Base-by-base conservation (phyloP, 768 basidiomycete genomes). In the Suillus clintonianus region DNA sequence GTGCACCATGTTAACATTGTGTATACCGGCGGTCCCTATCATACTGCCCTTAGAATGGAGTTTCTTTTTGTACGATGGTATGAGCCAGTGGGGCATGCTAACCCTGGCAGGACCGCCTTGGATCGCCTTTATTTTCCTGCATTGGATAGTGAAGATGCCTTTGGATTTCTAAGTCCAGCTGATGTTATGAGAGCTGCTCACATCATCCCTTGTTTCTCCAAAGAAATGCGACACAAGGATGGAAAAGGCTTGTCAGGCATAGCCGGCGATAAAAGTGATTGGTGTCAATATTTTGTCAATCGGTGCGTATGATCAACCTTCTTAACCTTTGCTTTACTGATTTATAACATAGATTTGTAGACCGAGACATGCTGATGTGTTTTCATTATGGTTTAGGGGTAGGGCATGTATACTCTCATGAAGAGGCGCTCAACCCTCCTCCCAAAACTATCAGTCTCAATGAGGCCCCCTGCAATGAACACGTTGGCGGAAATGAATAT, bases 361-460 rank as follows among this genome's bases (percentile, higher is more conserved):
- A 71, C 45, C 37, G 69, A 17, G 69, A 71, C 51, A 64, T 70
- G 59, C 22, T 67, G 3, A 69, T 71, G 67, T 53, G 60, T 13
- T 71, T 64, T 55, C 69, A 71, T 57, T 71, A 64, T 66, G 66
- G 68, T 17, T 34, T 66, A 24, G 68, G 55, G 13, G 47, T 65
- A 1, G 65, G 65, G 8, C 65, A 67, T 22, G 42, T 54, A 14
- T 67, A 67, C 48, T 55, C 54, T 1, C 54, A 55, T 51, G 11
- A 39, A 22, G 45, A 47, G 10, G 22, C 13, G 45, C 45, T 22
- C 4, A n/a, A 9, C 22, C 22, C 45, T 45, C 45, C 22, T 45
- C 22, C n/a, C 22, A 4, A 45, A 5, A 11, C 3, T 13, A 22
- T n/a, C 10, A 4, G 22, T 22, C 45, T n/a, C n/a, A n/a, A n/a